Conservation (phyloP, 1,284 basidiomycete genomes). For the Irpex lacteus region DNA sequence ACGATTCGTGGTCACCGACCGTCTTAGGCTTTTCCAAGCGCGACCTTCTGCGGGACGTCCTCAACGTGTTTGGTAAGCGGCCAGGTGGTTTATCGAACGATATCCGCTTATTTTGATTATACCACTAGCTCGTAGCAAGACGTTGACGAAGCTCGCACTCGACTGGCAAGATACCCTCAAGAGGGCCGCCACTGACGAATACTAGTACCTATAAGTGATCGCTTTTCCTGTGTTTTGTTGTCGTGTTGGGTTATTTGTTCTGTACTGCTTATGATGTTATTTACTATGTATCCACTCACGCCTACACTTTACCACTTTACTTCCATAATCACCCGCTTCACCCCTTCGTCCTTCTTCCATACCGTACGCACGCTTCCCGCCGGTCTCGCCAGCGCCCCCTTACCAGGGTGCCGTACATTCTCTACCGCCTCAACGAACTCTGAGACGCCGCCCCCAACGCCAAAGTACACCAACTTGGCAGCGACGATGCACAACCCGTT, state of each 20-base stretch:
- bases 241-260: too few relatives aligned
- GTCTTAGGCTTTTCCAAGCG: conserved; percentile 73
- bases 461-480: conserved; percentile 93
- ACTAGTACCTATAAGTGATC: not conserved
- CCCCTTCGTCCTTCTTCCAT: conserved; percentile 59
- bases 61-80: conserved; percentile 68
- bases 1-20: conserved; percentile 64
- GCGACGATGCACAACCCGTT: conserved; percentile 64
- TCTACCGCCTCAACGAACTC: conserved; percentile 68
- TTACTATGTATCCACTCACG: not conserved
- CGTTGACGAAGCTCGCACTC: conserved; percentile 63
- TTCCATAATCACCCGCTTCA: conserved; percentile 63
- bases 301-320: conserved; percentile 40
- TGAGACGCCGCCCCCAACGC: conserved; percentile 87
- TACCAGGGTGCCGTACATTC: conserved; percentile 18
- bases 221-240: not conserved
- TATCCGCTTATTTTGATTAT: conserved; percentile 3
- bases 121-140: conserved; percentile 64
- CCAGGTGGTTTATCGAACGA: not conserved
- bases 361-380: conserved; percentile 42
- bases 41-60: conserved; percentile 76
- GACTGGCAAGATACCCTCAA: conserved; percentile 80
- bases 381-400: conserved; percentile 12
- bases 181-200: conserved; percentile 46
- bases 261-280: not conserved